These are phyloP conservation scores for Kwoniella sp. DNA, from an alignment of 768 basidiomycete genomes.

Conservation along the genomic window DNA sequence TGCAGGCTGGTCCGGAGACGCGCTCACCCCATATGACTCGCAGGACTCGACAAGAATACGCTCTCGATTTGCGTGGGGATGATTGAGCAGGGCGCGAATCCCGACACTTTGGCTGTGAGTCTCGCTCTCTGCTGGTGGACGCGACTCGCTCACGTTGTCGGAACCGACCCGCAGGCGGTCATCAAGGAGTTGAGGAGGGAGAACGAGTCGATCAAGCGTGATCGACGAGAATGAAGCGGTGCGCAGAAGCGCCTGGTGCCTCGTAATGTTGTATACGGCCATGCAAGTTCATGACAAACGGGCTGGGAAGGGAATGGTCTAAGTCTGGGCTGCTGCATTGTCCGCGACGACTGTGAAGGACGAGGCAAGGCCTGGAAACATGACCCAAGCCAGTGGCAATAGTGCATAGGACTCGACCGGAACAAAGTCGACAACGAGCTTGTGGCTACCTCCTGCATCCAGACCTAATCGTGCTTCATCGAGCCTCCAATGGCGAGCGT, in stretches of 20 bases:
- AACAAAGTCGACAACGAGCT: too few relatives aligned
- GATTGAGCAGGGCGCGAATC: slow-evolving; percentile 89
- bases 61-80: slow-evolving; percentile 86
- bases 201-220: slow-evolving; percentile 53
- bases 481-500: slow-evolving; percentile 32
- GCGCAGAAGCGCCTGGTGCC: too few relatives aligned
- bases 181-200: slow-evolving; percentile 78
- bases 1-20: not conserved
- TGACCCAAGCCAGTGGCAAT: too few relatives aligned
- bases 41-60: slow-evolving; percentile 75
- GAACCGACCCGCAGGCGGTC: slow-evolving; percentile 59
- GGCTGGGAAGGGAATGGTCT: too few relatives aligned
- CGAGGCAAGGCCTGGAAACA: too few relatives aligned
- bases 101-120: slow-evolving; percentile 81
- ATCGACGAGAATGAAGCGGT: not conserved
- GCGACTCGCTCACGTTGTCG: not conserved
- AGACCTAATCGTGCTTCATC: slow-evolving; percentile 34
- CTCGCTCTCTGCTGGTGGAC: too few relatives aligned
- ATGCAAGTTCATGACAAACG: too few relatives aligned
- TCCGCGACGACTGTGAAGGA: too few relatives aligned
- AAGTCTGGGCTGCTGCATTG: too few relatives aligned
- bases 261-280: not conserved
- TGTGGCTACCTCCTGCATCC: not conserved
- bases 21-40: not conserved
- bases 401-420: too few relatives aligned